Evolutionary conservation across 1,284 basidiomycete genomes (phyloP), one percentile per base, ranked within the genome.

Genomic region (Apiotrichum montevideense): DNA sequence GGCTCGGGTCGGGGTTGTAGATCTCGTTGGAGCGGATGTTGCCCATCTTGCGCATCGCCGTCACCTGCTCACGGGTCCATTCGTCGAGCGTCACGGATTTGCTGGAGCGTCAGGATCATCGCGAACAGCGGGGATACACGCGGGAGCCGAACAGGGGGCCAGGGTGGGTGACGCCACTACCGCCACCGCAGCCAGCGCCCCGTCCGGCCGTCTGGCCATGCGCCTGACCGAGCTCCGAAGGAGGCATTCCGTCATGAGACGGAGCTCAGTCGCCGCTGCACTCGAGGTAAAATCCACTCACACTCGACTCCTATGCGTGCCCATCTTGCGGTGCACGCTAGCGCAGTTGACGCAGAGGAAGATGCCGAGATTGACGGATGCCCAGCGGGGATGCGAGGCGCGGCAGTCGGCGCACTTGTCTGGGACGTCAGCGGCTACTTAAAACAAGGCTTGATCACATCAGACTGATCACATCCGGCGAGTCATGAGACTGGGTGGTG

Each of bases 41-140:
- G 14, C 75, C 75, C 4, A 71, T 68, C 5, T 56, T 43, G 29
- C 66, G 62, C 67, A 76, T 73, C 10, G 56, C 39, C 41, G 56
- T 51, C 35, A 77, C 70, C 55, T 75, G 72, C 29, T 76, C 74
- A 35, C 74, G 66, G 5, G 73, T 67, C 75, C 75, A 77, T 29
- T 69, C 69, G 59, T 76, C 74, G n/a, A 75, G 65, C 3, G 74
- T 76, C 34, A 74, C 69, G 11, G 70, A 73, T 61, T 76, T 77
- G 33, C 72, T 75, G 52, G 0, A 2, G 35, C 13, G 50, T 41
- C 37, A 40, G 40, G 33, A 3, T 10, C 37, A 41, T 34, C 21
- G n/a, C 47, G 14, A 35, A 11, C 41, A 42, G 41, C 10, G 9
- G n/a, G 10, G 41, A 42, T 14, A 15, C 41, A 11, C 10, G 41